Base-by-base conservation (phyloP, 2,329 filamentous ascomycete genomes). In the Bipolaris oryzae region DNA sequence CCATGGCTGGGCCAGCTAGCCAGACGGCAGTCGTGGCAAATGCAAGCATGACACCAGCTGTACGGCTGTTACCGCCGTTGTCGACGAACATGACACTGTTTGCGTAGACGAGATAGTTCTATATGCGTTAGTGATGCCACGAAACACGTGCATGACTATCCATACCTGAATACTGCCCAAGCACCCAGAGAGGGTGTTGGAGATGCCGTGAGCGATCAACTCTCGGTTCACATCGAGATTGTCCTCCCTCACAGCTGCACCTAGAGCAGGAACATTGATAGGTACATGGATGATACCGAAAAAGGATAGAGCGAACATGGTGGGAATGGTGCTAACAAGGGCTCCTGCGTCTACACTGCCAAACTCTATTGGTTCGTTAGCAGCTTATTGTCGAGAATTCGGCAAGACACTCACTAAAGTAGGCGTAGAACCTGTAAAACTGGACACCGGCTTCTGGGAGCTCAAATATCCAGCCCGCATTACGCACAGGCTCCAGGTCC, bases 71-170 rank as follows among this genome's bases (percentile, higher is more conserved):
- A 18, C 94, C 95, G 15, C 95, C 95, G 44, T 92, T 96, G 23
- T 90, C 87, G 73, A 98, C 96, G 76, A 99, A 98, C 54, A 99
- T 87, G n/a, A 96, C 85, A 61, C 92, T 97, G 74, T 99, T 99
- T 56, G 94, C 94, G 70, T 98, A 99, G 0, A 99, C 95, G 1
- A 99, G 84, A 71, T 99, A 99, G 75, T 99, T 99, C 77, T 96
- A 18, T 2, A 34, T n/a, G 2, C 20, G 58, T 77, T 59, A 75
- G 68, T 44, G 46, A 31, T 10, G 7, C 15, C 10, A 5, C 20
- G 25, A 2, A n/a, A 13, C 1, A 7, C 0, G 2, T 6, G 2
- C 3, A 2, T 13, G 13, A 5, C 5, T 21, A 9, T 3, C 15
- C 63, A 4, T 61, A 84, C 82, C 77, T 89, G 87, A 57, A 99